Percentiles rank a stretch among this genome's conserved stretches.
phyloP scores from a whole-genome alignment of 495 filamentous ascomycete species.

The Penicillium flavigenum region DNA sequence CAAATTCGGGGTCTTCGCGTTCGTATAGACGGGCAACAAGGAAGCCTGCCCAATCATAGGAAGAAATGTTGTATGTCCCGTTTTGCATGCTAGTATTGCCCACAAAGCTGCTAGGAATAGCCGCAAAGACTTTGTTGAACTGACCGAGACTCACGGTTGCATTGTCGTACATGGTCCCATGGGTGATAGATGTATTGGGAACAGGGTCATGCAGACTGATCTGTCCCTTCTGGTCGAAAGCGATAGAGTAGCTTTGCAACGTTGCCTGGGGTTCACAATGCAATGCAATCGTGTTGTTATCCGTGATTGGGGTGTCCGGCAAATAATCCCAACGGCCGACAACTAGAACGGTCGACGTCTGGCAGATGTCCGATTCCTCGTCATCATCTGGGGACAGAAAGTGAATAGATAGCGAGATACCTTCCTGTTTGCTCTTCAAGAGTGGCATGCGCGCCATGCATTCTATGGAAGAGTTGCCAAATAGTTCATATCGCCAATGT shows the following conservation, averaged over 20 bases:
- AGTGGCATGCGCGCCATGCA: conserved; percentile 34
- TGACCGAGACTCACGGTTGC: conserved; percentile 42
- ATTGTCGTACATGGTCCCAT: conserved; percentile 40
- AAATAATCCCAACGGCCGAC: conserved; percentile 44
- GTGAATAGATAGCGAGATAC: conserved; percentile 38
- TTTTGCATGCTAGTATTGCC: conserved; percentile 31
- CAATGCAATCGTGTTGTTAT: conserved; percentile 39
- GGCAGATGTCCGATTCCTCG: conserved; percentile 31
- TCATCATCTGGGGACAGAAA: conserved; percentile 34
- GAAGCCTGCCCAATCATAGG: conserved; percentile 46
- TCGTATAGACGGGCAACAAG: conserved; percentile 42
- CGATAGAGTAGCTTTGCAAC: conserved; percentile 31
- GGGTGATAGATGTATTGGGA: conserved; percentile 23
- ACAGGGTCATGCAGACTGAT: conserved; percentile 24
- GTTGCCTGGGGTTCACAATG: conserved; percentile 36
- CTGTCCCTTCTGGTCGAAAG: conserved; percentile 39
- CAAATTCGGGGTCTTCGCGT: conserved; percentile 28
- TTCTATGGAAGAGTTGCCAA: conserved; percentile 25
- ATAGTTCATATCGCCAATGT: conserved; percentile 36
- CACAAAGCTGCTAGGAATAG: conserved; percentile 39
- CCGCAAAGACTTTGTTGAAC: conserved; percentile 45
- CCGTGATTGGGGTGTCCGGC: conserved; percentile 24
- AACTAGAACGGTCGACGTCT: conserved; percentile 39
- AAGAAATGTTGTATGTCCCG: conserved; percentile 32
- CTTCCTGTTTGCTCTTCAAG: conserved; percentile 24